Percentiles rank a stretch among this genome's conserved stretches.
phyloP scores from a whole-genome alignment of 495 filamentous ascomycete species.

The Stereocaulon alpinum region DNA sequence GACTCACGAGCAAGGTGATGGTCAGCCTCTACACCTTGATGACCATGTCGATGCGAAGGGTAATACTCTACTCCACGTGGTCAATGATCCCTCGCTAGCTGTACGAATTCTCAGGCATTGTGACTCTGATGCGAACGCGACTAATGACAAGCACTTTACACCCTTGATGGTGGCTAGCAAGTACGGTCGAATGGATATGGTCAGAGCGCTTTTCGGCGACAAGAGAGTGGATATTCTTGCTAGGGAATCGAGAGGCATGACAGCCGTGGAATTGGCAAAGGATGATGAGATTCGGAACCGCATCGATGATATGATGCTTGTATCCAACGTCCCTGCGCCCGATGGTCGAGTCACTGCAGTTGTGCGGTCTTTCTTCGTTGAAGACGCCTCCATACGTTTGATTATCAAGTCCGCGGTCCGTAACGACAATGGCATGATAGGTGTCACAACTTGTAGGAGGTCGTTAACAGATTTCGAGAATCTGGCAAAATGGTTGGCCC shows the following conservation, averaged over 20 bases:
- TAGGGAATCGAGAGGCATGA: conserved; percentile 80
- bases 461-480: conserved; percentile 87
- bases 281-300: conserved; percentile 95
- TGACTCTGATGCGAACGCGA: conserved; percentile 89
- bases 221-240: conserved; percentile 74
- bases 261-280: conserved; percentile 93
- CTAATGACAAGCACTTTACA: conserved; percentile 92
- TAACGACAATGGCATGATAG: conserved; percentile 35
- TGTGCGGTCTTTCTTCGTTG: conserved; percentile 94
- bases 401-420: conserved; percentile 89
- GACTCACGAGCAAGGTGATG: conserved; percentile 62
- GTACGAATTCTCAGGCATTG: conserved; percentile 64
- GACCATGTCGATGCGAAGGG: conserved; percentile 88
- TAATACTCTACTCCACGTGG: conserved; percentile 87
- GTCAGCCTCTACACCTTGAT: conserved; percentile 73
- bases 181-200: conserved; percentile 89
- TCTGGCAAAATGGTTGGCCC: conserved; percentile 71
- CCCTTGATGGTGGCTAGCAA: conserved; percentile 99
- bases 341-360: conserved; percentile 85
- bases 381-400: conserved; percentile 87
- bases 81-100: conserved; percentile 73
- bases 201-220: conserved; percentile 78
- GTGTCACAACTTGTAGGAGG: conserved; percentile 85
- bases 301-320: conserved; percentile 85
- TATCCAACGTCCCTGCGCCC: conserved; percentile 57